Conservation (phyloP, 106 monocot genomes). For the Phalaenopsis equestris region DNA sequence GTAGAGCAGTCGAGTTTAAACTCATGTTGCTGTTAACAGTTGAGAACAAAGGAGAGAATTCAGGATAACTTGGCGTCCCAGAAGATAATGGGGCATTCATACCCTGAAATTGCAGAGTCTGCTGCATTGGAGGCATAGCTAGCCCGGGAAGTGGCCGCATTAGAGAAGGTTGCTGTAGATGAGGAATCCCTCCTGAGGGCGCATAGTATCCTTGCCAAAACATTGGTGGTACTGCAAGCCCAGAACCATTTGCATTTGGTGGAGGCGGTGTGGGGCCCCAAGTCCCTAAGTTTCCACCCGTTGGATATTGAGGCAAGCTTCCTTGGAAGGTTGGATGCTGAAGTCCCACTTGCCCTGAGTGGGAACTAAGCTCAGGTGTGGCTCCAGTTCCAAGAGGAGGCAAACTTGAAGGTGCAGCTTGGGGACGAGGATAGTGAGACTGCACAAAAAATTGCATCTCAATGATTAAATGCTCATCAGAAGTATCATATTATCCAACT, state of each 20-base stretch:
- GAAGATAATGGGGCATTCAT: constrained; percentile 20
- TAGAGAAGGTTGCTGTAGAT: constrained; percentile 42
- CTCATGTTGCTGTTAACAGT: constrained; percentile 14
- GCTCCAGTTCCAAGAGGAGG: constrained; percentile 33
- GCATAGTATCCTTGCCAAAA: constrained; percentile 63
- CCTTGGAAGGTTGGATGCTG: constrained; percentile 39
- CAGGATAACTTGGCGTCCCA: constrained; percentile 25
- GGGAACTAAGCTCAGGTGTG: constrained; percentile 24
- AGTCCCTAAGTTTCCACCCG: constrained; percentile 41
- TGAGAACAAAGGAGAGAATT: constrained; percentile 24
- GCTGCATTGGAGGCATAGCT: constrained; percentile 38
- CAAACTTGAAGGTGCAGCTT: constrained; percentile 25
- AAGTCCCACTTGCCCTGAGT: constrained; percentile 23
- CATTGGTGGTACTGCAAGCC: constrained; percentile 49
- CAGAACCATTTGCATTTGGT: constrained; percentile 36
- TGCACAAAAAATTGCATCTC: constrained; percentile 23
- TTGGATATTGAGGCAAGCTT: constrained; percentile 40
- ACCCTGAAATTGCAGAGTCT: constrained; percentile 37
- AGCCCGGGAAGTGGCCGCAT: constrained; percentile 38
- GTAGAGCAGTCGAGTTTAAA: constrained; percentile 6
- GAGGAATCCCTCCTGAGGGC: constrained; percentile 33
- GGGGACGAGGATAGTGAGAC: constrained; percentile 53
- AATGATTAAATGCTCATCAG: neutral
- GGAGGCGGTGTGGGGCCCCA: constrained; percentile 40
- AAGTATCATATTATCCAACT: neutral